Percentiles rank a stretch among this genome's conserved stretches.
Conservation (phyloP, 495 filamentous ascomycete genomes). For the Hypoxylon perforatum region DNA sequence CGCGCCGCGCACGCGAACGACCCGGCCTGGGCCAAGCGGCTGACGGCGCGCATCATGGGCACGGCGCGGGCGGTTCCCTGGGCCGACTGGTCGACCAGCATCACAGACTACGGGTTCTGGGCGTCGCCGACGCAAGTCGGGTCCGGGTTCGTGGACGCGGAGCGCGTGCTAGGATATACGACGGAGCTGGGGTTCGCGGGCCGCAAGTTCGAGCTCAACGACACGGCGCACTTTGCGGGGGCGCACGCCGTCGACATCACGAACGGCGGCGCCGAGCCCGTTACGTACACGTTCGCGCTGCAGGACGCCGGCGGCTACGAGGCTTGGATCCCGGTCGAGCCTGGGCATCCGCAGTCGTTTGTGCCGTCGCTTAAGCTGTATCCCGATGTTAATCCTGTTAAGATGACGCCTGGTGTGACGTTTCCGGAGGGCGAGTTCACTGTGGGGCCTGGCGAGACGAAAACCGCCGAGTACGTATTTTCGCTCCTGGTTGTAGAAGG, state of each 20-base stretch:
- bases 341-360: slow-evolving; percentile 10
- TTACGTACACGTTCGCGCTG: slow-evolving; percentile 47
- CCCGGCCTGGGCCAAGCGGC: slow-evolving; percentile 32
- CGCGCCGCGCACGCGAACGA: slow-evolving; percentile 25
- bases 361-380: slow-evolving; percentile 16
- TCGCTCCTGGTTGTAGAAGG: background rate
- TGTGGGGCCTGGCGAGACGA: slow-evolving; percentile 23
- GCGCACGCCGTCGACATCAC: slow-evolving; percentile 50
- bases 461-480: slow-evolving; percentile 18
- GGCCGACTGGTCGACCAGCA: slow-evolving; percentile 50
- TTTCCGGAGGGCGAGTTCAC: slow-evolving; percentile 16
- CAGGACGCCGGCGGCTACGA: slow-evolving; percentile 27
- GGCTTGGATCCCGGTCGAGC: slow-evolving; percentile 10
- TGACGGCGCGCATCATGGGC: slow-evolving; percentile 45
- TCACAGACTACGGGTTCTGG: slow-evolving; percentile 51
- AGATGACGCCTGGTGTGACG: slow-evolving; percentile 13
- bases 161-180: slow-evolving; percentile 67
- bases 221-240: slow-evolving; percentile 50
- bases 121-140: slow-evolving; percentile 51
- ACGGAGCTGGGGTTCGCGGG: slow-evolving; percentile 74
- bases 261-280: slow-evolving; percentile 48
- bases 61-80: slow-evolving; percentile 54
- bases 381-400: slow-evolving; percentile 6
- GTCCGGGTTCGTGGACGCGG: slow-evolving; percentile 68
- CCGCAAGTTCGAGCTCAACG: slow-evolving; percentile 62